Base-by-base conservation (phyloP, 371 early-diverging fungal genomes). In the Sanchytrium tribonematis region DNA sequence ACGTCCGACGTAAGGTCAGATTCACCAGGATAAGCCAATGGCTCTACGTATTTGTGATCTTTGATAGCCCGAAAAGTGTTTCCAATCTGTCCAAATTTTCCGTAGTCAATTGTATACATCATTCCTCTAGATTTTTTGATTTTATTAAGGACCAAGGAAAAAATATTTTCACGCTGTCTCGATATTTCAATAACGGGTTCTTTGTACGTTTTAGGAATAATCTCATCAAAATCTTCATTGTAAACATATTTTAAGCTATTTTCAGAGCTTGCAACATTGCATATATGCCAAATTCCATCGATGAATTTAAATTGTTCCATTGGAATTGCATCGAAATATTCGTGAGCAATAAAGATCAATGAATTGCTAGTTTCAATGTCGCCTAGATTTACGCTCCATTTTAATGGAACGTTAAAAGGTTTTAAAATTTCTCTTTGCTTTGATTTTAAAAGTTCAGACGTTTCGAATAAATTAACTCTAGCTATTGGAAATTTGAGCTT, bases 311-410 rank as follows among this genome's bases (percentile, higher is more conserved):
- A 92, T 71, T 83, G 83, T 77, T 88, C 86, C 30, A 95, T 81
- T 0, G 97, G 93, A 31, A 97, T 76, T 0, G 97, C 96, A 74
- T 97, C 97, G 78, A 97, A 92, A 68, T 94, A 93, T 77, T 96
- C 97, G 78, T 96, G 93, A 0, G 94, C 88, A 72, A 89, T 80
- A 16, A 86, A 70, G 69, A 86, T 72, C 1, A 65, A 29, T 48
- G 66, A 1, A 17, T 17, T 66, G 71, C 72, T 82, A 79, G 80
- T 78, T 69, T 84, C 84, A 1, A 86, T 78, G 31, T 81, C 77
- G n/a, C 84, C 83, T 72, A 88, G 74, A 68, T 78, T 79, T 71
- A 85, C 85, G 72, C 85, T 85, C 90, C 90, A 89, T 22, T 77
- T 74, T 29, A 89, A 75, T 30, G 17, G 68, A 0, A 17, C 68